Conservation (phyloP, 108 stramenopile genomes). For the Discostella stelligeroides region DNA sequence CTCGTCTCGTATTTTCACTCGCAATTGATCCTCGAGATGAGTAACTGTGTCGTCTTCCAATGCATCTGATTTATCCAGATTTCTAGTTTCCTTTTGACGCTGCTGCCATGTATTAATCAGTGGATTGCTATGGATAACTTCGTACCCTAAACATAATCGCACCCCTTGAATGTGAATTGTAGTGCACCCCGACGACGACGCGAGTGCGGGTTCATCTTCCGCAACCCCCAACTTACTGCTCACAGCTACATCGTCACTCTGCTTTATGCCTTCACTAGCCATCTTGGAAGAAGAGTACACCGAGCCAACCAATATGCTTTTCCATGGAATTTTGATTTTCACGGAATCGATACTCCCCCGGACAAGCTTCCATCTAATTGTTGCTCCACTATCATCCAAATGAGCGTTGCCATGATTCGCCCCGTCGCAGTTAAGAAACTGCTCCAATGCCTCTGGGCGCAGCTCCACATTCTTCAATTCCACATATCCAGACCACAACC, state of each 20-base stretch:
- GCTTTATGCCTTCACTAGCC: not conserved
- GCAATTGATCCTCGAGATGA: slow-evolving; percentile 13
- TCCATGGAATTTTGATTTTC: slow-evolving; percentile 43
- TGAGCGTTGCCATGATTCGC: slow-evolving; percentile 8
- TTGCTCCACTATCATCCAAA: slow-evolving; percentile 10
- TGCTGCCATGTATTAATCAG: slow-evolving; percentile 13
- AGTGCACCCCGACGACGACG: slow-evolving; percentile 25
- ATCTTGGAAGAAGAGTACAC: slow-evolving; percentile 24
- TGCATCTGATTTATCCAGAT: not conserved
- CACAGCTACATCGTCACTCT: not conserved
- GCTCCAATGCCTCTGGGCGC: slow-evolving; percentile 42
- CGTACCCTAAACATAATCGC: slow-evolving; percentile 29
- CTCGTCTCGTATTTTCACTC: slow-evolving; percentile 27
- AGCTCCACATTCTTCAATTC: slow-evolving; percentile 44
- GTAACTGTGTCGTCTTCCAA: not conserved
- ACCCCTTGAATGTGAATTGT: slow-evolving; percentile 34
- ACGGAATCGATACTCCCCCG: slow-evolving; percentile 36
- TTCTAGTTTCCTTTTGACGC: not conserved
- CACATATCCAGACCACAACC: slow-evolving; percentile 41
- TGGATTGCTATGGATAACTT: slow-evolving; percentile 34
- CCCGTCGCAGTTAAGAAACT: slow-evolving; percentile 24
- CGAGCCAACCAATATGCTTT: slow-evolving; percentile 36
- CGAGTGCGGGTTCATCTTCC: not conserved
- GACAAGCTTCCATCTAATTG: slow-evolving; percentile 44
- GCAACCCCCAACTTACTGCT: slow-evolving; percentile 7